phyloP scores from a whole-genome alignment of 371 early-diverging fungal species.

The Thermomucor indicae-seudaticae region DNA sequence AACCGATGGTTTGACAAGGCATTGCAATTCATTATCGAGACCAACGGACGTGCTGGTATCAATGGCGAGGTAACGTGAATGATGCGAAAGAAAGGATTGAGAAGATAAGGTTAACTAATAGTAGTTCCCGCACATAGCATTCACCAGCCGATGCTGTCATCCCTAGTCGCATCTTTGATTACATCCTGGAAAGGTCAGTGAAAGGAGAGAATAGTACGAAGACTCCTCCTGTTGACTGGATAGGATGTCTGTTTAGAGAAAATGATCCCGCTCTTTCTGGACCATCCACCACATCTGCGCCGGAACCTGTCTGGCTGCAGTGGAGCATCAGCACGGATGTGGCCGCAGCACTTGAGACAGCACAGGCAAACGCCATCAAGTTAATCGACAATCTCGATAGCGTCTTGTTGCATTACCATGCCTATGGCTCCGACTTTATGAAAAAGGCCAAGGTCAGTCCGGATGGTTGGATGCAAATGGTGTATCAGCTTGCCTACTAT shows the following conservation, averaged over 20 bases:
- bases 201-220: neutral
- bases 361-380: slow-evolving; percentile 55
- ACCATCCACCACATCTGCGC: slow-evolving; percentile 6
- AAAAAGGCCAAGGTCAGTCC: slow-evolving; percentile 72
- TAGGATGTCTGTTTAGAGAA: no score
- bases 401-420: slow-evolving; percentile 61
- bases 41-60: slow-evolving; percentile 84
- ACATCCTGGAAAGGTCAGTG: slow-evolving; percentile 51
- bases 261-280: no score
- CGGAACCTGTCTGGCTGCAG: no score
- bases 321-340: slow-evolving; percentile 11
- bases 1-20: slow-evolving; percentile 98
- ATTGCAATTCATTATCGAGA: slow-evolving; percentile 80
- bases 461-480: slow-evolving; percentile 90
- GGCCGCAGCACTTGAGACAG: slow-evolving; percentile 47
- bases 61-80: slow-evolving; percentile 94
- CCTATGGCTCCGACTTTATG: slow-evolving; percentile 80
- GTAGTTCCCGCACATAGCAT: slow-evolving; percentile 46
- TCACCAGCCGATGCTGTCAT: slow-evolving; percentile 91
- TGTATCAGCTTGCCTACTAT: slow-evolving; percentile 79
- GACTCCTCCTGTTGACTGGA: neutral
- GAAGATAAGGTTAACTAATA: no score
- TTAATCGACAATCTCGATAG: slow-evolving; percentile 71
- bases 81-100: no score
- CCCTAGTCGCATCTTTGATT: slow-evolving; percentile 74